These are phyloP conservation scores for Apiospora saccharicola DNA, from an alignment of 2,329 filamentous ascomycete genomes.

Conservation along the genomic window DNA sequence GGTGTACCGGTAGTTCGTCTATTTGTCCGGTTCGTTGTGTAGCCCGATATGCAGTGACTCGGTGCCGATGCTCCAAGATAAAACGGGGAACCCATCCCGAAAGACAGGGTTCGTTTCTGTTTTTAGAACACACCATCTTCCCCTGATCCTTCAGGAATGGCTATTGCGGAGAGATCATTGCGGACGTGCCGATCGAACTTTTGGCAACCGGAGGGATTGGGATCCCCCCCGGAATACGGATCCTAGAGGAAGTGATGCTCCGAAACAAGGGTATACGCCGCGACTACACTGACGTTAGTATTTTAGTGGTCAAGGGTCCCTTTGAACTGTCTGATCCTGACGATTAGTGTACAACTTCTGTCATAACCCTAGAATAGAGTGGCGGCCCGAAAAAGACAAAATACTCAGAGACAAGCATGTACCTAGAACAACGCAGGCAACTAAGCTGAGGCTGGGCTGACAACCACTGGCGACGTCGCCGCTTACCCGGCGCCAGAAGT, in stretches of 20 bases:
- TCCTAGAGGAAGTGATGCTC: neutral
- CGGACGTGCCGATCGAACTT: neutral
- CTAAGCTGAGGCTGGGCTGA: neutral
- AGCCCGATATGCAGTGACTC: conserved; percentile 6
- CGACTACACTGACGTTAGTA: neutral
- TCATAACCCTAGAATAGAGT: too few relatives aligned
- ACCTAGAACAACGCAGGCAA: neutral
- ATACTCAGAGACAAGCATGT: neutral
- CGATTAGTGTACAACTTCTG: too few relatives aligned
- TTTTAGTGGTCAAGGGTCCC: neutral
- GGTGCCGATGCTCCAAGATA: neutral
- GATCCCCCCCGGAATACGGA: neutral
- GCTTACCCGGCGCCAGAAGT: neutral
- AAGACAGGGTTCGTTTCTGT: neutral
- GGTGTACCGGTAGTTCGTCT: neutral
- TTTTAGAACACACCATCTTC: neutral
- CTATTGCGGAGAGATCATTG: neutral
- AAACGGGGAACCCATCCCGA: neutral
- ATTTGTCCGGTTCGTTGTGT: neutral
- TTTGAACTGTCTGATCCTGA: neutral
- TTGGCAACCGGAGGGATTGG: neutral
- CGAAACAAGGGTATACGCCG: neutral
- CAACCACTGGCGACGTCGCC: neutral
- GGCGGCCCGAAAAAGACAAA: neutral
- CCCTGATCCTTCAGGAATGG: too few relatives aligned